Conservation (phyloP, 257 asterid genomes). For the Nicotiana paniculata region DNA sequence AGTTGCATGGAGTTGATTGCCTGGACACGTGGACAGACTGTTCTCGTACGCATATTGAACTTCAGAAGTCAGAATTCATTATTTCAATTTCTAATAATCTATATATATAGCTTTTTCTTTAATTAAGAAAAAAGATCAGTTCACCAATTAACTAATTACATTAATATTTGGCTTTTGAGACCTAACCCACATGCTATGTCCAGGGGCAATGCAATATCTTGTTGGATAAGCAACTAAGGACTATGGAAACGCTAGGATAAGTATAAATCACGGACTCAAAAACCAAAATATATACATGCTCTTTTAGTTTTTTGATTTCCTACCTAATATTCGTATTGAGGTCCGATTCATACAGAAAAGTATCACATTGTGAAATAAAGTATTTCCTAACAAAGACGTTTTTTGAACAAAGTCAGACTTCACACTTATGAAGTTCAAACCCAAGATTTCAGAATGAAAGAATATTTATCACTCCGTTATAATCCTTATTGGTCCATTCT, state of each 20-base stretch:
- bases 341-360: fast-evolving
- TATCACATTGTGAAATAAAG: fast-evolving
- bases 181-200: constrained; percentile 8
- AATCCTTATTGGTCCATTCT: background rate
- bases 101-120: background rate
- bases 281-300: background rate
- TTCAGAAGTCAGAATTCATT: background rate
- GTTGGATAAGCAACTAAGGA: background rate
- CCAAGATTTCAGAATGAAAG: no score
- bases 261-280: background rate
- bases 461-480: no score
- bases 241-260: background rate
- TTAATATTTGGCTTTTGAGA: background rate
- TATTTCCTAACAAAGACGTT: no score
- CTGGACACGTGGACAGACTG: constrained; percentile 57
- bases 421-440: no score
- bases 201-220: background rate
- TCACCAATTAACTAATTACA: constrained; percentile 6
- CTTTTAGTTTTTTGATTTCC: no score
- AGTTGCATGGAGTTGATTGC: constrained; percentile 23
- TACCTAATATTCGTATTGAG: no score
- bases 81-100: background rate
- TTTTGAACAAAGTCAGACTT: no score
- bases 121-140: constrained; percentile 6
- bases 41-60: background rate